phyloP scores from a whole-genome alignment of 2,329 filamentous ascomycete genomes.

The Ploettnerulaceae sp. region DNA sequence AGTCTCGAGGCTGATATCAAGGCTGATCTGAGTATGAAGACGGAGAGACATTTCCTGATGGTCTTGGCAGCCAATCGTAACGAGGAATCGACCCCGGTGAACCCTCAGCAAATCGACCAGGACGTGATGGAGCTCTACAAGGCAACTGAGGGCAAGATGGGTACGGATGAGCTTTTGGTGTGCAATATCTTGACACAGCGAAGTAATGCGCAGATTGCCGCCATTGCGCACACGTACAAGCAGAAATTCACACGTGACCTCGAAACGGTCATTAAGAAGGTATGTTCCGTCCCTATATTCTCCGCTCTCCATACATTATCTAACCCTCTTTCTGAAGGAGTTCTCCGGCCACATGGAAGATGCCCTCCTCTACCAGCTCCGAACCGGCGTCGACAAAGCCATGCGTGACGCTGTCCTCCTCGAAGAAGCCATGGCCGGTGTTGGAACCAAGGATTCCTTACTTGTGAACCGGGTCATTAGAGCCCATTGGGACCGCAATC shows the following conservation, averaged over 20 bases:
- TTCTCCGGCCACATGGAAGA: slow-evolving; percentile 92
- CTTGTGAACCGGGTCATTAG: slow-evolving; percentile 74
- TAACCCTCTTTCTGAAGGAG: slow-evolving; percentile 42
- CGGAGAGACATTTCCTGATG: slow-evolving; percentile 78
- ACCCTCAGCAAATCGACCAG: slow-evolving; percentile 66
- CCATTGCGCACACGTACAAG: slow-evolving; percentile 71
- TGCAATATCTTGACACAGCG: slow-evolving; percentile 72
- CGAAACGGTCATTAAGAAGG: slow-evolving; percentile 67
- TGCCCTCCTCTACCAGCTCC: slow-evolving; percentile 75
- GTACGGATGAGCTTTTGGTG: slow-evolving; percentile 70
- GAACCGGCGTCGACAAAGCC: slow-evolving; percentile 70
- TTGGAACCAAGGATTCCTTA: slow-evolving; percentile 80
- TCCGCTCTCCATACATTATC: slow-evolving; percentile 6
- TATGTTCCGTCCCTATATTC: slow-evolving; percentile 35
- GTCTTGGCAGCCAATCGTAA: slow-evolving; percentile 68
- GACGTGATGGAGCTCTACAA: slow-evolving; percentile 72
- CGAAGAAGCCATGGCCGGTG: slow-evolving; percentile 82
- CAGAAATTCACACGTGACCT: slow-evolving; percentile 66
- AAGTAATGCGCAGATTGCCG: slow-evolving; percentile 78
- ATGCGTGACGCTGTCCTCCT: slow-evolving; percentile 77
- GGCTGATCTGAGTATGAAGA: slow-evolving; percentile 79
- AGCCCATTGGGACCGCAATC: slow-evolving; percentile 74
- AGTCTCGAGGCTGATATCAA: slow-evolving; percentile 68
- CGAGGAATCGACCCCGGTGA: slow-evolving; percentile 72
- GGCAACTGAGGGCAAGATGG: slow-evolving; percentile 67